Evolutionary conservation across 1,284 basidiomycete species (phyloP).

Genomic region (Trametes pubescens): DNA sequence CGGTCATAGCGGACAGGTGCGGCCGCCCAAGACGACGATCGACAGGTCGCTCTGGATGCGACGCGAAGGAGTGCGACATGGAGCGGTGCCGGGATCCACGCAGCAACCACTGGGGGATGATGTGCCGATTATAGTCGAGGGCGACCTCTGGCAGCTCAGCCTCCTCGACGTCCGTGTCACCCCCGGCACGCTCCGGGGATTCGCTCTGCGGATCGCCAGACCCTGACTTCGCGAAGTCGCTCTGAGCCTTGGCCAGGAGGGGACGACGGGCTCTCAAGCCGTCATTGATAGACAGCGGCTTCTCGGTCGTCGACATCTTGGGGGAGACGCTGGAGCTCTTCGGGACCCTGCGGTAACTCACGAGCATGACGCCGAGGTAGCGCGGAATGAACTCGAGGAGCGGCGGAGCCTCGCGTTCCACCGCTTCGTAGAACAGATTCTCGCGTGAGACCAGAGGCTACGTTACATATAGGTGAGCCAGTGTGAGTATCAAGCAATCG

Average conservation of each 20-base stretch:
- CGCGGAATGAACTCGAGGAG: slow-evolving; percentile 94
- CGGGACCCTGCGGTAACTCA: slow-evolving; percentile 87
- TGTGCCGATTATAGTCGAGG: slow-evolving; percentile 93
- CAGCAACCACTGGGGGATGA: slow-evolving; percentile 94
- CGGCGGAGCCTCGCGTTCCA: slow-evolving; percentile 92
- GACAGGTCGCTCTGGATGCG: slow-evolving; percentile 29
- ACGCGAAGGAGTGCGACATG: slow-evolving; percentile 53
- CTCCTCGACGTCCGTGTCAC: slow-evolving; percentile 63
- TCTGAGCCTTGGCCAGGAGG: slow-evolving; percentile 48
- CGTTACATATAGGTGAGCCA: slow-evolving; percentile 23
- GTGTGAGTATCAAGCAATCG: slow-evolving; percentile 15
- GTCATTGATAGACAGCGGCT: slow-evolving; percentile 16
- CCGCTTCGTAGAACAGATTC: slow-evolving; percentile 98
- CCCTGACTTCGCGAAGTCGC: slow-evolving; percentile 36
- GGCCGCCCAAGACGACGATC: slow-evolving; percentile 42
- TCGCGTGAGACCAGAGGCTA: slow-evolving; percentile 96
- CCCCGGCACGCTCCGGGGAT: slow-evolving; percentile 38
- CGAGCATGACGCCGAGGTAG: slow-evolving; percentile 98
- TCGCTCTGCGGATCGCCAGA: slow-evolving; percentile 8
- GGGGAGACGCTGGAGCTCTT: slow-evolving; percentile 37
- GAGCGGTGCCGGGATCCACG: slow-evolving; percentile 61
- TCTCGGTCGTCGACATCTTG: slow-evolving; percentile 20
- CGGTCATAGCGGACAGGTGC: slow-evolving; percentile 58
- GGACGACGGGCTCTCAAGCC: slow-evolving; percentile 31
- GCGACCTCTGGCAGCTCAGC: slow-evolving; percentile 90